Evolutionary conservation across 805 yeast genomes (phyloP).

Genomic region (baker's yeast (Saccharomyces cerevisiae)): DNA sequence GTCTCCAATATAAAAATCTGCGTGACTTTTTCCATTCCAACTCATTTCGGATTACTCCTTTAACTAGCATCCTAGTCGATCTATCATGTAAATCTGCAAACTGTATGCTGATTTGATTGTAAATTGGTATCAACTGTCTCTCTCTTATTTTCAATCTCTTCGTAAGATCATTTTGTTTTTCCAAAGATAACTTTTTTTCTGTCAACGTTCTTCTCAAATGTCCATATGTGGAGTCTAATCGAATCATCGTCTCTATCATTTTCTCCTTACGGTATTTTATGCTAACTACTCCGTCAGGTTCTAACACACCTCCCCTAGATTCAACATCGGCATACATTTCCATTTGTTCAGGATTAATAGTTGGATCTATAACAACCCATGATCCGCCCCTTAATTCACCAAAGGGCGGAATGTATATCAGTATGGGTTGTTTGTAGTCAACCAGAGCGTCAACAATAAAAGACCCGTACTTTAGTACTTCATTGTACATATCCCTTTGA

Average conservation of each 20-base stretch:
- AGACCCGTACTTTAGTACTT: constrained; percentile 90
- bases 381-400: constrained; percentile 98
- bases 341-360: constrained; percentile 91
- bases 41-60: constrained; percentile 78
- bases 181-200: constrained; percentile 45
- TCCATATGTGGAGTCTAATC: constrained; percentile 70
- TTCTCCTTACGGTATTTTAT: constrained; percentile 91
- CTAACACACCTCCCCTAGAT: constrained; percentile 91
- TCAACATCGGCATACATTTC: constrained; percentile 96
- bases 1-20: constrained; percentile 95
- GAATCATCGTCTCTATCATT: constrained; percentile 73
- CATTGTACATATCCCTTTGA: constrained; percentile 97
- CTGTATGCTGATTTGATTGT: constrained; percentile 83
- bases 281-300: constrained; percentile 97
- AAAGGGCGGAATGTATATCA: constrained; percentile 90
- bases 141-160: constrained; percentile 70
- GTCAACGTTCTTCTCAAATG: constrained; percentile 53
- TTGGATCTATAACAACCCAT: constrained; percentile 98
- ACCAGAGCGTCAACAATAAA: constrained; percentile 91
- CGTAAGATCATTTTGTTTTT: constrained; percentile 55
- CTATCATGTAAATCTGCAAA: constrained; percentile 95
- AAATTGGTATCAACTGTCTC: constrained; percentile 66
- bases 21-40: constrained; percentile 79
- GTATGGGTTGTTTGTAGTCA: constrained; percentile 88
- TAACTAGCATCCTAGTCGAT: constrained; percentile 92